Conservation (phyloP, 148 eudicot genomes). For the Hydrangea macrophylla region DNA sequence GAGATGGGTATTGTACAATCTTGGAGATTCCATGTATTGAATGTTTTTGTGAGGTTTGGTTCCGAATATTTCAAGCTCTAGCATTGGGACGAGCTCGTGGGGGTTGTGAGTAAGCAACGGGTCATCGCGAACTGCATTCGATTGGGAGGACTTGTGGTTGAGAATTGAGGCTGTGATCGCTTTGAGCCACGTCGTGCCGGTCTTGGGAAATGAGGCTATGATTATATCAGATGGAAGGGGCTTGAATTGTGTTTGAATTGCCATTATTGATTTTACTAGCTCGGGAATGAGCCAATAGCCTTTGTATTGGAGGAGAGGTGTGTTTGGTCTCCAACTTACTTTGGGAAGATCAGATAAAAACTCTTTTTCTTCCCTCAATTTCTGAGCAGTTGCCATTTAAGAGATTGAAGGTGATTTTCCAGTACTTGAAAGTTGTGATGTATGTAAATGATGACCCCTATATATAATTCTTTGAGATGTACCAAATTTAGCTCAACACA, state of each 20-base stretch:
- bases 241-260: conserved; percentile 5
- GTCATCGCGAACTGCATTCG: too few relatives aligned
- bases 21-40: conserved; percentile 4
- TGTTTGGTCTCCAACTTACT: neutral
- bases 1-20: conserved; percentile 19
- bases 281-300: conserved; percentile 8
- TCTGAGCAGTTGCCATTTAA: neutral
- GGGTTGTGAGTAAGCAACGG: conserved; percentile 8
- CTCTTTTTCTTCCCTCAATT: neutral
- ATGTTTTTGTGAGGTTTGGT: neutral
- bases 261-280: neutral
- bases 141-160: neutral
- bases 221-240: neutral
- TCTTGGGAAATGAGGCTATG: conserved; percentile 9
- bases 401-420: too few relatives aligned
- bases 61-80: conserved; percentile 8
- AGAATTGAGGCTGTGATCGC: conserved; percentile 8
- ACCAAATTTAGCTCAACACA: too few relatives aligned
- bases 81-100: conserved; percentile 11
- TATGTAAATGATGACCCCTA: too few relatives aligned
- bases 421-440: too few relatives aligned
- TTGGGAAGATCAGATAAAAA: conserved; percentile 5
- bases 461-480: too few relatives aligned
- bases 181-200: conserved; percentile 12
- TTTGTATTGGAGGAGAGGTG: neutral